Base-by-base conservation (phyloP, 1,284 basidiomycete genomes). In the Fomitopsis schrenkii region DNA sequence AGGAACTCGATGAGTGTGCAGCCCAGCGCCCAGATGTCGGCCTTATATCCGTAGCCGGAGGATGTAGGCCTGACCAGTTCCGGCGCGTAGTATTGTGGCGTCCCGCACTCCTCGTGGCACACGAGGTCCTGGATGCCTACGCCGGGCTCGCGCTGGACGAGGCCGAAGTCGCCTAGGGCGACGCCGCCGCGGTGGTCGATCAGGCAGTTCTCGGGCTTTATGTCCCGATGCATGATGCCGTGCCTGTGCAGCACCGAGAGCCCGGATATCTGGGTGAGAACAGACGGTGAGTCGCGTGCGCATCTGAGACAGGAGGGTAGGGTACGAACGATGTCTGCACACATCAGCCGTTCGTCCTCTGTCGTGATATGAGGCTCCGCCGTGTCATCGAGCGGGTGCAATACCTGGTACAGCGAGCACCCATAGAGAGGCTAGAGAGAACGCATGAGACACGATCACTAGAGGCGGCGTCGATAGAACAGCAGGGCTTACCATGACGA, bases 171-270 rank as follows among this genome's bases (percentile, higher is more conserved):
- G 76, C 81, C 48, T 84, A 76, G 71, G 83, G 84, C 82, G 52
- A 85, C 80, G 70, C 85, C 83, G 7, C 85, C 85, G 0, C 82
- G 82, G 19, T 80, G 80, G 67, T 85, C 83, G 60, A 87, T 77
- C 59, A 87, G 75, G 64, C 87, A 84, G 72, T 87, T 87, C 62
- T 84, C 83, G 3, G 85, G 84, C 70, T 87, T 87, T 60, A 87
- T 75, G 68, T 87, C 85, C 2, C 63, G 60, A 57, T 71, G 69
- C 17, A 69, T 60, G 48, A 68, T 64, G 15, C 60, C 57, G 1
- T 52, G 79, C 2, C 35, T 35, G 14, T 63, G 63, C 2, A 57
- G 6, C 58, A 46, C 2, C 52, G 22, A 5, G 68, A 50, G 28
- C 3, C 8, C 14, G 38, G 38, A 40, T 10, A 40, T 40, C 38